Evolutionary conservation across 2,329 filamentous ascomycete species (phyloP).

Genomic region (Orbilia blumenaviensis): DNA sequence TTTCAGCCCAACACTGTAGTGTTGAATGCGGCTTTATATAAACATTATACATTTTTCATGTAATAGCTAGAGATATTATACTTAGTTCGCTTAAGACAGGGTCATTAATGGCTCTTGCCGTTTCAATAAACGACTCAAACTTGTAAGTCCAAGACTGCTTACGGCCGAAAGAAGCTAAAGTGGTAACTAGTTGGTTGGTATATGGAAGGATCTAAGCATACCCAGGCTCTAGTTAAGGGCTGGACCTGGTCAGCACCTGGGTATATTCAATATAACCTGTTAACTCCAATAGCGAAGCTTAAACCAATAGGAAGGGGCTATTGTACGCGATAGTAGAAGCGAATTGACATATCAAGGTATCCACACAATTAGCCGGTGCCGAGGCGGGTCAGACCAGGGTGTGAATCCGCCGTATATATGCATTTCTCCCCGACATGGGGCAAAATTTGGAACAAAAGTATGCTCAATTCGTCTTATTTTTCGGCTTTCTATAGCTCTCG

Average conservation of each 20-base stretch:
- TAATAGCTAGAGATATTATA: too few species aligned
- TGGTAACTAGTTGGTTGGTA: too few species aligned
- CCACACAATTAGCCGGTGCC: slow-evolving; percentile 29
- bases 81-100: neutral
- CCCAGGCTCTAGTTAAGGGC: too few species aligned
- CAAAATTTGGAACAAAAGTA: neutral
- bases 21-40: too few species aligned
- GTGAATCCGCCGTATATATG: slow-evolving; percentile 27
- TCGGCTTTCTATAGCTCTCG: too few species aligned
- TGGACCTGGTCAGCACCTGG: too few species aligned
- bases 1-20: too few species aligned
- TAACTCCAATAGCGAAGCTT: too few species aligned
- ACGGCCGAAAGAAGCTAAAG: neutral
- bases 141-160: neutral
- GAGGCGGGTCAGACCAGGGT: slow-evolving; percentile 27
- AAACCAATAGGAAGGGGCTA: neutral
- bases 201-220: neutral
- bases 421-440: neutral
- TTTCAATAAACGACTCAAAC: neutral
- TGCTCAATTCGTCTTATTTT: too few species aligned
- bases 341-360: neutral
- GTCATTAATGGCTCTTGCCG: neutral
- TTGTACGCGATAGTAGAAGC: slow-evolving; percentile 2
- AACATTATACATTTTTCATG: too few species aligned
- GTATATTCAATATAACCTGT: too few species aligned